A percentile compares a stretch with the other conserved stretches of the same genome.
Conservation (phyloP, 2,329 filamentous ascomycete genomes). For the Periconia sp. region DNA sequence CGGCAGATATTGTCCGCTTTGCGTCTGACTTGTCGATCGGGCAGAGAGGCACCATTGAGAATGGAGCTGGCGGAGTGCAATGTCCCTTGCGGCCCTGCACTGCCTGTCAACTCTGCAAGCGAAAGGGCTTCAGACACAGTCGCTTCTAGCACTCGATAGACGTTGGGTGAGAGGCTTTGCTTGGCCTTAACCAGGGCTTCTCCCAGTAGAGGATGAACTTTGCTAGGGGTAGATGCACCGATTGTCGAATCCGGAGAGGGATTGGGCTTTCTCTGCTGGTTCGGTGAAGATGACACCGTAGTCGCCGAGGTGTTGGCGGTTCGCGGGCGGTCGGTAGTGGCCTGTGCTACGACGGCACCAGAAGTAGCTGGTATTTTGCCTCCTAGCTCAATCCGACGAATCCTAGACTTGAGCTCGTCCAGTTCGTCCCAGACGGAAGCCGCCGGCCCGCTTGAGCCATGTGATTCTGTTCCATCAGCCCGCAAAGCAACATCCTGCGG, state of each 20-base stretch:
- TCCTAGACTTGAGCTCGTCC: conserved; percentile 92
- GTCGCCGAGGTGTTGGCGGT: conserved; percentile 92
- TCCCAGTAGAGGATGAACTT: conserved; percentile 78
- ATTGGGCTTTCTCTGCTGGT: conserved; percentile 66
- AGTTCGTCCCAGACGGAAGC: conserved; percentile 98
- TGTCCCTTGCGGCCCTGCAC: conserved; percentile 66
- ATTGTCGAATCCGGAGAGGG: conserved; percentile 51
- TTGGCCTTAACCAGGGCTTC: conserved; percentile 82
- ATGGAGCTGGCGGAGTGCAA: conserved; percentile 71
- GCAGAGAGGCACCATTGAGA: conserved; percentile 63
- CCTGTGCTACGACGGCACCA: conserved; percentile 69
- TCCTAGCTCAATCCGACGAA: conserved; percentile 86
- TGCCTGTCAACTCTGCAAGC: conserved; percentile 78
- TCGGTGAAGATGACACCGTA: conserved; percentile 88
- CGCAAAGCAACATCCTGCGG: conserved; percentile 25
- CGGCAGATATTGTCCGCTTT: conserved; percentile 94
- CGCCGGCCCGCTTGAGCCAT: conserved; percentile 83
- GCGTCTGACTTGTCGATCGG: conserved; percentile 84
- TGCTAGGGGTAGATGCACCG: conserved; percentile 55
- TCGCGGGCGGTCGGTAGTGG: conserved; percentile 79
- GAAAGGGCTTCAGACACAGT: conserved; percentile 82
- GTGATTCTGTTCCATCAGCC: conserved; percentile 72
- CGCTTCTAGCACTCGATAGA: conserved; percentile 80
- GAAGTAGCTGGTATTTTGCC: conserved; percentile 86
- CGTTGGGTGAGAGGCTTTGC: conserved; percentile 68